Conservation (phyloP, 2,329 filamentous ascomycete genomes). For the Colletotrichum lupini region DNA sequence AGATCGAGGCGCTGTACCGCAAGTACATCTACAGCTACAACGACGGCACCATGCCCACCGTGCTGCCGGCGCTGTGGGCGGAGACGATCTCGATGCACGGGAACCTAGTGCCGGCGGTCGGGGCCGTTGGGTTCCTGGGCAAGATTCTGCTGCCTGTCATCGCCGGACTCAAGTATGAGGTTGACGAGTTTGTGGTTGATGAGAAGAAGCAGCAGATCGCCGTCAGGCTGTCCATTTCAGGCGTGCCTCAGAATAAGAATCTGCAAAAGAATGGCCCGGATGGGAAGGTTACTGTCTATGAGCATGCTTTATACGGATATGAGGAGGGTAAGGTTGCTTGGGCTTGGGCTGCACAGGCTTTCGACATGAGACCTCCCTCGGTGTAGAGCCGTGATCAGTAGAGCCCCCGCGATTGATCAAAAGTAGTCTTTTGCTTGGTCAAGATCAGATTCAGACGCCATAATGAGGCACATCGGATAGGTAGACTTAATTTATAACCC, state of each 20-base stretch:
- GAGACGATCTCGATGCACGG: background rate
- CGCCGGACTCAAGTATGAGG: slow-evolving; percentile 10
- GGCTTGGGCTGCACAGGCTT: slow-evolving; percentile 3
- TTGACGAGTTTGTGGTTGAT: slow-evolving; percentile 18
- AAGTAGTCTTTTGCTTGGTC: background rate
- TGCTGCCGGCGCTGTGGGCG: background rate
- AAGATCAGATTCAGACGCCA: background rate
- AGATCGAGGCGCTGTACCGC: background rate
- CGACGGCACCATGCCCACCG: background rate
- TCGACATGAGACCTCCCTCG: slow-evolving; percentile 3
- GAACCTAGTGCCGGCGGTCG: background rate
- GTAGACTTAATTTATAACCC: background rate
- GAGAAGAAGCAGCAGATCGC: slow-evolving; percentile 15
- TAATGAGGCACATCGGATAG: background rate
- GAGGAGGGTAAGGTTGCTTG: background rate
- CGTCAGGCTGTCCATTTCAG: slow-evolving; percentile 11
- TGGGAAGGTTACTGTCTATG: background rate
- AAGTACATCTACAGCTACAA: slow-evolving; percentile 23
- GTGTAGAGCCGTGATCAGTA: background rate
- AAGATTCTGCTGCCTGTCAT: background rate
- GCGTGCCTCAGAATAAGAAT: slow-evolving; percentile 8
- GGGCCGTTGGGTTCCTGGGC: background rate
- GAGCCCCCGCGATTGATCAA: background rate
- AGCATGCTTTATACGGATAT: slow-evolving; percentile 8
- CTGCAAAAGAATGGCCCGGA: background rate